Base-by-base conservation (phyloP, 1,284 basidiomycete species). In the Malassezia globosa region DNA sequence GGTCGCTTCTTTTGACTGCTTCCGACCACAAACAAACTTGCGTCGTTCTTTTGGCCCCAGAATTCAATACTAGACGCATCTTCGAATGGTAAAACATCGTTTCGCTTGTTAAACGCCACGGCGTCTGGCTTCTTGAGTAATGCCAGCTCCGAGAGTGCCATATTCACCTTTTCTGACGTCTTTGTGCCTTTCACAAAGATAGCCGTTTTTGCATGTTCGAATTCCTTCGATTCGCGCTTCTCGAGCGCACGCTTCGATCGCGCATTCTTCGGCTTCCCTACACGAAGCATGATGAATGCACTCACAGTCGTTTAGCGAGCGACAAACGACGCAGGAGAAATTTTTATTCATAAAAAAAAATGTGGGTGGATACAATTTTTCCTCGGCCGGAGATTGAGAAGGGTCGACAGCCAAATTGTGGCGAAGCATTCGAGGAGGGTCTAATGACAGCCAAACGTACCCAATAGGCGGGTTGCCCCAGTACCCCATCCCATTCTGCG, bases 1-100 rank as follows among this genome's bases (percentile, higher is more conserved):
- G 90, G 90, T 45, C 90, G 77, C 73, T 97, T 99, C 76, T 99
- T 99, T 41, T 83, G 86, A 65, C 84, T 87, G 66, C 90, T 84
- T 1, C 87, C 92, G 35, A 96, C 77, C 11, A 94, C 75, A 67
- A 96, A 94, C 64, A 97, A 76, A 4, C 82, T 82, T 1, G 90
- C 89, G 63, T 97, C 94, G 74, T 97, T 97, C 76, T 97, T 99
- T 29, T 76, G 67, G 1, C 82, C 77, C 85, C 89, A 99, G 73
- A 97, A 97, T 62, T 87, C 87, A 48, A 99, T 86, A 84, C 13
- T 78, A 65, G 58, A 56, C 1, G 60, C 56, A 55, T 87, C 80
- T 64, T 95, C 92, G 69, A 99, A 96, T 2, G 94, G 94, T 42
- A 85, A 82, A 14, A 96, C 80, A 33, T 77, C 74, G 73, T 96